Evolutionary conservation across 169 alveolate genomes (phyloP).

Genomic region (Plasmodium billcollinsi): DNA sequence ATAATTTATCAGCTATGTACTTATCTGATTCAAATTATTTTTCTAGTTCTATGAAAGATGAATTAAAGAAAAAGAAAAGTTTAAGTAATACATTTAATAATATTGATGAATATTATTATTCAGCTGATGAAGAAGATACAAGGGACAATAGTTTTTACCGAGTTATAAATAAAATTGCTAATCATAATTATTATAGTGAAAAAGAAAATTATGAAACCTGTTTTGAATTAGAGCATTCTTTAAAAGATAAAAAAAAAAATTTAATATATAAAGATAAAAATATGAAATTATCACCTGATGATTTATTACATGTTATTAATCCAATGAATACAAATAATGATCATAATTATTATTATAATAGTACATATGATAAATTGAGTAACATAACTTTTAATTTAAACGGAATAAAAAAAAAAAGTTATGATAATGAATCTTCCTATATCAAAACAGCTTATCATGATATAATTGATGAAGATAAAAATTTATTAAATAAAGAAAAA

Average conservation of each 20-base stretch:
- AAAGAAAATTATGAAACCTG: constrained; percentile 68
- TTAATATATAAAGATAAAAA: background rate
- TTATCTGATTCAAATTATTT: constrained; percentile 46
- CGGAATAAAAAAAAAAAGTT: background rate
- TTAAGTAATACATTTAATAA: constrained; percentile 47
- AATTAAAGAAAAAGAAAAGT: constrained; percentile 28
- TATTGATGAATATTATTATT: constrained; percentile 69
- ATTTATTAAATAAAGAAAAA: background rate
- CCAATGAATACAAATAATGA: constrained; percentile 4
- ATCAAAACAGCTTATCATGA: constrained; percentile 33
- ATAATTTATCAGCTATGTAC: constrained; percentile 40
- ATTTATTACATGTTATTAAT: background rate
- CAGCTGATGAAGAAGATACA: constrained; percentile 65
- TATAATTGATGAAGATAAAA: constrained; percentile 33
- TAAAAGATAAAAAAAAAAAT: constrained; percentile 22
- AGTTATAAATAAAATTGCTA: constrained; percentile 30
- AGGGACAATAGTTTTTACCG: constrained; percentile 8
- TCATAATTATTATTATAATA: background rate
- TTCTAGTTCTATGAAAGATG: constrained; percentile 26
- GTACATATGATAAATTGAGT: constrained; percentile 13
- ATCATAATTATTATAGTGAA: constrained; percentile 17
- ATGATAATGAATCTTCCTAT: background rate
- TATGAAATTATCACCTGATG: constrained; percentile 9
- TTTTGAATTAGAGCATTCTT: constrained; percentile 57
- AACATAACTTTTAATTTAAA: background rate